Conservation (phyloP, 345 rosid species). For the Limnanthes douglasii region DNA sequence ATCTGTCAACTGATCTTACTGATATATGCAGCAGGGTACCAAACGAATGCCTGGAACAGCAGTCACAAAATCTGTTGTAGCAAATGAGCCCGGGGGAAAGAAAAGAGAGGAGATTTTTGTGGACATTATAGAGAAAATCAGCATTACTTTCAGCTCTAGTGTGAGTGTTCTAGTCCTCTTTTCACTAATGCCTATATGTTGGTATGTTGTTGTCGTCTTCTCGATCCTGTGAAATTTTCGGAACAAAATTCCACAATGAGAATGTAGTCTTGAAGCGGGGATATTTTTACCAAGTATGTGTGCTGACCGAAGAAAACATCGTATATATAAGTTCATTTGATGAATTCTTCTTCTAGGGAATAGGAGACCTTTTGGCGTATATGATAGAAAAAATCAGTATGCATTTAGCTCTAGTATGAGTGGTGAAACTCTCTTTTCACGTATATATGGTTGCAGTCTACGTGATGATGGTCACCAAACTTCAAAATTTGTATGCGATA, state of each 20-base stretch:
- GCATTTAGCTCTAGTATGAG: too few relatives aligned
- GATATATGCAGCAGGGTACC: constrained; percentile 72
- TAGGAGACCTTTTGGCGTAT: too few relatives aligned
- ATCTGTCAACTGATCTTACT: constrained; percentile 10
- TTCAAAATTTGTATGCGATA: too few relatives aligned
- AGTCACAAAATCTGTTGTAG: constrained; percentile 92
- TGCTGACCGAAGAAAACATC: too few relatives aligned
- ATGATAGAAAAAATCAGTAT: too few relatives aligned
- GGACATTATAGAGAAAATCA: constrained; percentile 95
- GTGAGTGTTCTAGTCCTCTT: constrained; percentile 29
- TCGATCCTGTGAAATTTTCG: not conserved
- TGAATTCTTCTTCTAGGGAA: too few relatives aligned
- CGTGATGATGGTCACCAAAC: too few relatives aligned
- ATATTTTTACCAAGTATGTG: too few relatives aligned
- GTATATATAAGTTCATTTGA: too few relatives aligned
- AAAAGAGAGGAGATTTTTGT: constrained; percentile 97
- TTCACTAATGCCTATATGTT: not conserved
- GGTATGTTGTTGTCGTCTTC: constrained; percentile 4
- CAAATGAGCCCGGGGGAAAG: constrained; percentile 95
- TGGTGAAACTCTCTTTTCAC: too few relatives aligned
- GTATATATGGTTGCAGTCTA: too few relatives aligned
- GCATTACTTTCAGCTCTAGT: constrained; percentile 97
- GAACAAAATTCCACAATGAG: not conserved
- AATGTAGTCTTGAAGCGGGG: too few relatives aligned
- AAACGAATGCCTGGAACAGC: constrained; percentile 99